phyloP scores from a whole-genome alignment of 2,329 filamentous ascomycete species.

The Ophiostoma ips region DNA sequence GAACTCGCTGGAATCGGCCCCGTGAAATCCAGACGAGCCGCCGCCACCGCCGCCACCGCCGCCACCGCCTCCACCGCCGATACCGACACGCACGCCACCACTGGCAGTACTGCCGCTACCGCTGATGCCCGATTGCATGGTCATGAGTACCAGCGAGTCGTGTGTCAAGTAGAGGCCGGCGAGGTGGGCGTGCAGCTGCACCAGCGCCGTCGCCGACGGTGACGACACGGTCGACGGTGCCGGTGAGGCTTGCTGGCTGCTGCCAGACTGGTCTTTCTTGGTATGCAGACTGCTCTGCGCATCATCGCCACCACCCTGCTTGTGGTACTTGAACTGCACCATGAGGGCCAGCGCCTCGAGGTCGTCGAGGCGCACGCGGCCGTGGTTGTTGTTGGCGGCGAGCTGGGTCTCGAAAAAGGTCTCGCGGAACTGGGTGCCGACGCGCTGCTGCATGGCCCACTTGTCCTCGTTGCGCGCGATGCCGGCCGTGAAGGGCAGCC shows the following conservation, averaged over 20 bases:
- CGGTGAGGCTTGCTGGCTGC: neutral
- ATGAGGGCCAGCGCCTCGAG: conserved; percentile 15
- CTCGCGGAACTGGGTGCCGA: conserved; percentile 15
- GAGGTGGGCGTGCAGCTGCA: conserved; percentile 8
- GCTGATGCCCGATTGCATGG: conserved; percentile 10
- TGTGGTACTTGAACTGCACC: conserved; percentile 12
- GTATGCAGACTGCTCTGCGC: too few relatives aligned
- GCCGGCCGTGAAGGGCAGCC: conserved; percentile 13
- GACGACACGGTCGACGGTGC: neutral
- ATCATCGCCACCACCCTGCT: neutral
- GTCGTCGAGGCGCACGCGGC: conserved; percentile 11
- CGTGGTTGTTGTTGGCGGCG: neutral
- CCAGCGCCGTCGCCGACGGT: neutral
- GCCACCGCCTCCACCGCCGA: neutral
- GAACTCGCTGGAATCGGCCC: too few relatives aligned
- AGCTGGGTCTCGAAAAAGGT: conserved; percentile 13
- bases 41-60: neutral
- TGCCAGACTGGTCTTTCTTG: neutral
- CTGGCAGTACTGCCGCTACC: neutral
- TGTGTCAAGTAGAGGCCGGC: conserved; percentile 15
- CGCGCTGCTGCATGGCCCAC: conserved; percentile 15
- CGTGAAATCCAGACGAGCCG: too few relatives aligned
- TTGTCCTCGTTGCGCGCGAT: conserved; percentile 2
- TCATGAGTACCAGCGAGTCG: conserved; percentile 17
- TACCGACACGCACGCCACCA: neutral